A percentile compares a stretch with the other conserved stretches of the same genome.
Evolutionary conservation across 1,284 basidiomycete species (phyloP).

Genomic region (Malassezia japonica): DNA sequence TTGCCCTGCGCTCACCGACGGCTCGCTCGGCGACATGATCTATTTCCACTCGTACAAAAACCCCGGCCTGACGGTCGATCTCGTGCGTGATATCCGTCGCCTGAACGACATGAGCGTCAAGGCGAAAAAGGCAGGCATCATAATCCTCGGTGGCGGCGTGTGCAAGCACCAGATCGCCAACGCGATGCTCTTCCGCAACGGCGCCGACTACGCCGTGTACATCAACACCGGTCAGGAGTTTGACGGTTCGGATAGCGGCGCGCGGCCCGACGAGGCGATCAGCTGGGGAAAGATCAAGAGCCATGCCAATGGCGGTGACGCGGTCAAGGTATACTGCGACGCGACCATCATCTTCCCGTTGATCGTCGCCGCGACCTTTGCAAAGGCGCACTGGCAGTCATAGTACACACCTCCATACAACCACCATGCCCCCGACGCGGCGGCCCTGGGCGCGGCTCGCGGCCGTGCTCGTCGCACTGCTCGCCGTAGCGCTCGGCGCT

Average conservation of each 20-base stretch:
- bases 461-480: neutral
- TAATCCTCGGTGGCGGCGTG: constrained; percentile 92
- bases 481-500: constrained; percentile 1
- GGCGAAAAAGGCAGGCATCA: constrained; percentile 92
- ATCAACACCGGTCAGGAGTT: constrained; percentile 99
- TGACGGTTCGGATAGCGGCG: constrained; percentile 94
- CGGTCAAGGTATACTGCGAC: constrained; percentile 72
- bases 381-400: neutral
- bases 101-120: constrained; percentile 83
- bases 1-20: constrained; percentile 94
- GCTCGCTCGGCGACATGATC: constrained; percentile 96
- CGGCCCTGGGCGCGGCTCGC: neutral
- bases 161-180: constrained; percentile 99
- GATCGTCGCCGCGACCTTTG: constrained; percentile 66
- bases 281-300: constrained; percentile 99
- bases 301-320: constrained; percentile 59
- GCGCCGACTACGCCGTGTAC: constrained; percentile 93
- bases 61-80: constrained; percentile 80
- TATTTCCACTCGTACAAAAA: constrained; percentile 79
- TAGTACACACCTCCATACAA: constrained; percentile 4
- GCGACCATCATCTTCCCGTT: constrained; percentile 84
- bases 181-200: constrained; percentile 96
- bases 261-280: constrained; percentile 90
- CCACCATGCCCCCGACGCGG: neutral
- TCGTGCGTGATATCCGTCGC: constrained; percentile 83